Base-by-base conservation (phyloP, 495 filamentous ascomycete genomes). In the Trichoderma parareesei region DNA sequence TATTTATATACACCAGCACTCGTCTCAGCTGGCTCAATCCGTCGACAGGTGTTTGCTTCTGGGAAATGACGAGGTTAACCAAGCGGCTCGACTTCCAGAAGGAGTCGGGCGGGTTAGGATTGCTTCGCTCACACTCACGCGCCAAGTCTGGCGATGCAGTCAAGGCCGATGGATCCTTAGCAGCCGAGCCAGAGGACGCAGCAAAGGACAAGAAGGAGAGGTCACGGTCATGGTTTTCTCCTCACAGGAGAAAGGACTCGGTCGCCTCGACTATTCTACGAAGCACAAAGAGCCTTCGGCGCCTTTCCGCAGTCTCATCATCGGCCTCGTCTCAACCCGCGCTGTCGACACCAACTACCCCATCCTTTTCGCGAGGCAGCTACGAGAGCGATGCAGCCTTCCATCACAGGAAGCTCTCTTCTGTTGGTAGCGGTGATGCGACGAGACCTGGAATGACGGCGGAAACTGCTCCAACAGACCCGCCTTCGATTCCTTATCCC, bases 171-270 rank as follows among this genome's bases (percentile, higher is more conserved):
- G 27, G 4, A 6, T n/a, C 53, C 11, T 14, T 27, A 18, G 27
- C 53, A 18, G 27, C 53, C 11, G 53, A 57, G 16, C 27, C 53
- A 9, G 53, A 57, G 27, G 53, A 57, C 27, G 9, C 53, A 37
- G 53, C 33, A 4, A 10, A 57, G 27, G 53, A 57, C 14, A 35
- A 57, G 27, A 57, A 57, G 53, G 27, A 57, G 4, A 35, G 27
- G 53, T 57, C 53, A 57, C 53, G 53, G 37, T 57, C 53, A 16
- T 57, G 53, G 53, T 57, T 57, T 14, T 57, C 53, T 13, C 53
- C 53, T 10, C 53, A 48, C 3, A 48, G 53, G 27, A 57, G 53
- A 33, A 57, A 57, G 5, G 53, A 57, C 37, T 57, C 53, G 9
- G 53, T 57, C 20, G 33, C 53, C 20, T 35, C 53, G 4, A 35